Percentiles rank a stretch among this genome's conserved stretches.
Conservation (phyloP, 768 basidiomycete genomes). For the Cantharellus anzutake region DNA sequence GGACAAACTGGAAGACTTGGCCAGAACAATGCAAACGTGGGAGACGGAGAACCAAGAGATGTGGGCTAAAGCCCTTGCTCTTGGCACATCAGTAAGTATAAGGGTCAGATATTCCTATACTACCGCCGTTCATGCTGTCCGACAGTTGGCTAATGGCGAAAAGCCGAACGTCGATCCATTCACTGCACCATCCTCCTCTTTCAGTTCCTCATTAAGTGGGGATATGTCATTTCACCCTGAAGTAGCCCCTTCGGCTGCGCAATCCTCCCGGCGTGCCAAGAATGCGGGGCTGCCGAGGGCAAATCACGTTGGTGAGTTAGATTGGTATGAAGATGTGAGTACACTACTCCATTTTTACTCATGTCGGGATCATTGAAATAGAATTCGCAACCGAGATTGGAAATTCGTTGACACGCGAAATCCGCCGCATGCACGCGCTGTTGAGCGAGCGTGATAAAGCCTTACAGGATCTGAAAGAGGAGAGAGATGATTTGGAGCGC, state of each 20-base stretch:
- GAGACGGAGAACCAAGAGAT: constrained; percentile 62
- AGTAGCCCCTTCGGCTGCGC: constrained; percentile 56
- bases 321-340: constrained; percentile 1
- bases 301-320: constrained; percentile 62
- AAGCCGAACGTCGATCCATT: neutral
- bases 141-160: neutral
- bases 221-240: neutral
- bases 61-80: constrained; percentile 19
- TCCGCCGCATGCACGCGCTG: constrained; percentile 75
- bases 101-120: too few relatives aligned
- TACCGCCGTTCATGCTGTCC: too few relatives aligned
- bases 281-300: constrained; percentile 70
- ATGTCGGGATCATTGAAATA: constrained; percentile 18
- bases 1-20: constrained; percentile 57
- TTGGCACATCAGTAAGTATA: neutral
- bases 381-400: constrained; percentile 99
- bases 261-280: constrained; percentile 67
- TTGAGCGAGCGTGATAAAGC: constrained; percentile 85
- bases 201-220: neutral
- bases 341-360: constrained; percentile 12
- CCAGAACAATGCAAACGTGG: constrained; percentile 57
- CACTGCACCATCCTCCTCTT: neutral
- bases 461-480: constrained; percentile 78
- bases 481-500: constrained; percentile 75
- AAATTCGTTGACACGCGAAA: constrained; percentile 77